These are phyloP conservation scores for Trypanosoma boissoni DNA, from an alignment of 208 protist species.

Conservation along the genomic window DNA sequence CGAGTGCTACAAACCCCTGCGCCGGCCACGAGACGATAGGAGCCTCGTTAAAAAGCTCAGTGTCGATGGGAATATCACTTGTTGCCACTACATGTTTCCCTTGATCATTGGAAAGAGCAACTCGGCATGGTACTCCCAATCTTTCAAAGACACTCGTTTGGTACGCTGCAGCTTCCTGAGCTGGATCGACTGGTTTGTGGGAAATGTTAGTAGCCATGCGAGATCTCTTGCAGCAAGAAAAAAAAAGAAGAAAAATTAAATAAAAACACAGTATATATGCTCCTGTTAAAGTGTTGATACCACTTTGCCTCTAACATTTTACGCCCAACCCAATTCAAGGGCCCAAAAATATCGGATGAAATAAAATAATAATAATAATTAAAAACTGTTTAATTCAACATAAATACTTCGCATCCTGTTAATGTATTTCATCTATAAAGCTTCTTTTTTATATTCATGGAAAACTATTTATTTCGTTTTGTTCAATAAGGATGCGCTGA, in stretches of 20 bases:
- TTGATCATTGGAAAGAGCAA: constrained; percentile 33
- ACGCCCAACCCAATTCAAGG: too few relatives aligned
- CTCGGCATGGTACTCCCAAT: constrained; percentile 53
- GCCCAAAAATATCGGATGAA: neutral
- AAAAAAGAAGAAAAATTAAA: constrained; percentile 14
- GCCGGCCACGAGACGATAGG: constrained; percentile 77
- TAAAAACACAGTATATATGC: constrained; percentile 9
- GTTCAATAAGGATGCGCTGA: constrained; percentile 28
- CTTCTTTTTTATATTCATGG: neutral
- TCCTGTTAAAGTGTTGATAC: too few relatives aligned
- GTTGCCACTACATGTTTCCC: constrained; percentile 74
- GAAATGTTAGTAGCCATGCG: neutral
- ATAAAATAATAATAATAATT: neutral
- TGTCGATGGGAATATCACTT: constrained; percentile 28
- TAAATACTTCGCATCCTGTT: neutral
- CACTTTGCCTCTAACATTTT: too few relatives aligned
- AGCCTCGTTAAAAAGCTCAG: constrained; percentile 63
- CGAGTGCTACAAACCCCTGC: constrained; percentile 28
- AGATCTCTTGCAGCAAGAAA: too few relatives aligned
- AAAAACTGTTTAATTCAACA: neutral
- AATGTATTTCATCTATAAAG: constrained; percentile 4
- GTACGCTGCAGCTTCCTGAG: constrained; percentile 40
- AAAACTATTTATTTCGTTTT: neutral
- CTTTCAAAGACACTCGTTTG: constrained; percentile 55
- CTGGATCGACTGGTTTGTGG: constrained; percentile 36